A percentile compares a stretch with the other conserved stretches of the same genome.
Conservation (phyloP, 441 rosid species). For the Capsella rubella region DNA sequence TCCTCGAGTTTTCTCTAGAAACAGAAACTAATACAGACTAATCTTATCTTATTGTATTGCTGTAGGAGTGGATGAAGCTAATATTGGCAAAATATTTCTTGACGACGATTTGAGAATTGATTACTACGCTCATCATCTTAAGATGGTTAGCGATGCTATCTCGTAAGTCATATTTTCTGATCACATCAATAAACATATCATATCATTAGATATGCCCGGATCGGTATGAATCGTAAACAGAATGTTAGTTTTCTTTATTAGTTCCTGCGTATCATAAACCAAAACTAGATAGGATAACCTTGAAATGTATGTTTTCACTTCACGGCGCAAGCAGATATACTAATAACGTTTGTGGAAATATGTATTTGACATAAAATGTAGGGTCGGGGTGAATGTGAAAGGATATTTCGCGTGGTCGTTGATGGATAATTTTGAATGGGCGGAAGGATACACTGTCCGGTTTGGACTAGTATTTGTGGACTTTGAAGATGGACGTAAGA, state of each 20-base stretch:
- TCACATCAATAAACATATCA: conserved; percentile 10
- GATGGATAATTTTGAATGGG: conserved; percentile 51
- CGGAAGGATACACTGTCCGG: conserved; percentile 48
- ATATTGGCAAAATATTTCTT: conserved; percentile 27
- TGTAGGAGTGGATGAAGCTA: conserved; percentile 50
- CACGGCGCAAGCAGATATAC: neutral
- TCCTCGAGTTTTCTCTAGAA: neutral
- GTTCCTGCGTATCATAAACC: neutral
- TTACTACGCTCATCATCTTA: conserved; percentile 45
- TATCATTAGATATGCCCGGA: neutral
- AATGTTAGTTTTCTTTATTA: neutral
- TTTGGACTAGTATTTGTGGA: conserved; percentile 53
- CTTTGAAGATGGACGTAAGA: conserved; percentile 46
- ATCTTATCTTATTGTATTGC: neutral
- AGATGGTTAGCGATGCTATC: conserved; percentile 45
- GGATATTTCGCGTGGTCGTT: conserved; percentile 54
- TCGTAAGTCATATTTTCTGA: conserved; percentile 32
- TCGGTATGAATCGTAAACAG: neutral
- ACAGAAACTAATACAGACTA: neutral
- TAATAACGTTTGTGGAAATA: neutral
- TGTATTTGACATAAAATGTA: conserved; percentile 27
- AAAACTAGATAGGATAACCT: neutral
- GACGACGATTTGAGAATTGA: conserved; percentile 45
- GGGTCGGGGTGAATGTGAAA: conserved; percentile 49
- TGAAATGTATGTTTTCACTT: neutral